phyloP scores from a whole-genome alignment of 305 asterid species.

The Caryopteris hybrid region DNA sequence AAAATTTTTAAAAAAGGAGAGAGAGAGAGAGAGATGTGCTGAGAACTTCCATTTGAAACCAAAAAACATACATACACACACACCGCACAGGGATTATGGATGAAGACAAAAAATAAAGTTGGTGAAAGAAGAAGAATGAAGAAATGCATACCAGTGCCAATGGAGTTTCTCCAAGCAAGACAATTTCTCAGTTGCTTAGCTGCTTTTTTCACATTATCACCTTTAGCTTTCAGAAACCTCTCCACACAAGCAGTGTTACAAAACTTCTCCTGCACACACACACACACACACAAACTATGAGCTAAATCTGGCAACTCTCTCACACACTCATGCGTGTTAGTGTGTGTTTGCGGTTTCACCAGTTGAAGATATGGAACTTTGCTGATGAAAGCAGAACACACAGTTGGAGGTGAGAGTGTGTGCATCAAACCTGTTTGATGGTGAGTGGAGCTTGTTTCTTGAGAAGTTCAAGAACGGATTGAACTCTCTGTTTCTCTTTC shows the following conservation, averaged over 20 bases:
- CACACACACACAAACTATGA: not conserved
- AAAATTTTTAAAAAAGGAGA: not conserved
- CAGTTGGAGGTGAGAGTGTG: constrained; percentile 14
- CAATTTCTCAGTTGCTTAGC: constrained; percentile 70
- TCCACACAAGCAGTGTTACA: constrained; percentile 69
- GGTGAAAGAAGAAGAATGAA: not conserved
- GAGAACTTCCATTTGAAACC: constrained; percentile 1
- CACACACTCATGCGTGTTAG: not conserved
- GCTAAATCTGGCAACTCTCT: too few species aligned
- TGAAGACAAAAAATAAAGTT: not conserved
- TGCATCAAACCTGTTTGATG: constrained; percentile 56
- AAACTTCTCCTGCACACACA: constrained; percentile 64
- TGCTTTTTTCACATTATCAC: constrained; percentile 81
- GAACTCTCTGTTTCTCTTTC: constrained; percentile 56
- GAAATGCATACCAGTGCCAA: constrained; percentile 53
- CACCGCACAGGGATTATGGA: not conserved
- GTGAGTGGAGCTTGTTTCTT: constrained; percentile 74
- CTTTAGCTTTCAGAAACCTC: constrained; percentile 74
- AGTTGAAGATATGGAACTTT: too few species aligned
- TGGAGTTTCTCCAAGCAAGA: constrained; percentile 84
- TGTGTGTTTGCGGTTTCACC: not conserved
- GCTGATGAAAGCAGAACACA: not conserved
- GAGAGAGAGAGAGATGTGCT: constrained; percentile 6
- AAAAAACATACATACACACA: not conserved
- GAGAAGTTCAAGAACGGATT: constrained; percentile 61